Conservation (phyloP, 2,329 filamentous ascomycete genomes). For the Alternaria consortialis region DNA sequence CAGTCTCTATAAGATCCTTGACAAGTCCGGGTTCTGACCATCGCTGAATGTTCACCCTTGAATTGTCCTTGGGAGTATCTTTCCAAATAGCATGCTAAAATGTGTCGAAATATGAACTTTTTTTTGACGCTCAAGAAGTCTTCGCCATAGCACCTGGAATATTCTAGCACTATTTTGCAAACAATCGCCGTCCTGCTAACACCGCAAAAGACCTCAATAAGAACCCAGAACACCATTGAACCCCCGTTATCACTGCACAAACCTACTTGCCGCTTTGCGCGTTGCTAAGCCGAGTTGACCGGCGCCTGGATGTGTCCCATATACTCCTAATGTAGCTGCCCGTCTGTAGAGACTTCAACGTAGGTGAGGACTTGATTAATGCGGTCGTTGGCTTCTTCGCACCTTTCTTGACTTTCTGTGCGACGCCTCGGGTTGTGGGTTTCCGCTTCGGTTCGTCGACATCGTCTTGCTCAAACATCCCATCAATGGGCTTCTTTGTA, state of each 20-base stretch:
- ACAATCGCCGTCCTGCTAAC: background rate
- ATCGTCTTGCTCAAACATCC: background rate
- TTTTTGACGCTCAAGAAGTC: background rate
- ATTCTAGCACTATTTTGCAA: background rate
- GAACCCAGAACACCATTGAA: background rate
- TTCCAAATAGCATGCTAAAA: background rate
- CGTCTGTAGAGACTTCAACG: background rate
- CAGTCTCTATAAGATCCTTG: too few relatives aligned
- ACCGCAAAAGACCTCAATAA: background rate
- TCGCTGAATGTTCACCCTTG: too few relatives aligned
- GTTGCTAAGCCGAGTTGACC: constrained; percentile 5
- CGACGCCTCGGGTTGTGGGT: constrained; percentile 11
- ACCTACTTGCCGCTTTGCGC: background rate
- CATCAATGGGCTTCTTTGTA: background rate
- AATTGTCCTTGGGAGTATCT: too few relatives aligned
- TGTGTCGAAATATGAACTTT: background rate
- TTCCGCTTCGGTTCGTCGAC: background rate
- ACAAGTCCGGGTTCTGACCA: too few relatives aligned
- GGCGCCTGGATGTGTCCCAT: background rate
- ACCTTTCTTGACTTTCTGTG: constrained; percentile 13
- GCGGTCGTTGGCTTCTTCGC: background rate
- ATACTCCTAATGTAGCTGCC: background rate
- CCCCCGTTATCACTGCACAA: background rate
- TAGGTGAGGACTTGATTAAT: background rate
- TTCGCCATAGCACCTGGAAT: background rate